A percentile compares a stretch with the other conserved stretches of the same genome.
Evolutionary conservation across 768 basidiomycete species (phyloP).

Genomic region (Rhodosporidiobolus sp.): DNA sequence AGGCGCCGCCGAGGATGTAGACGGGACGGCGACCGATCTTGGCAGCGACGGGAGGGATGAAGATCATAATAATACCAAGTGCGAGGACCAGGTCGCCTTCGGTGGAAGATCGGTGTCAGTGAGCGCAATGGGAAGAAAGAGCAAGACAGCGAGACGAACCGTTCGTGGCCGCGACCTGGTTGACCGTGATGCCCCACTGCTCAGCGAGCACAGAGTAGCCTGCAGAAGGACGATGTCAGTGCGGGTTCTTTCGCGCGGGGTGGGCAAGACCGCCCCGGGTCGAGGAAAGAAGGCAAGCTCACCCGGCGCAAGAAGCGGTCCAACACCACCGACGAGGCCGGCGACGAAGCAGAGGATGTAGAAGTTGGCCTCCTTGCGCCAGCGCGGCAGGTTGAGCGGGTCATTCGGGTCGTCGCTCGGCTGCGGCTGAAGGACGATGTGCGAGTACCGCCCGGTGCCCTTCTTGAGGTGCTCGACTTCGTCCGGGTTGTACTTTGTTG

Average conservation of each 20-base stretch:
- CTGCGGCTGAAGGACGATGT: conserved; percentile 53
- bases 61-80: conserved; percentile 18
- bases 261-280: no score
- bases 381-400: conserved; percentile 8
- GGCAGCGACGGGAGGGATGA: conserved; percentile 49
- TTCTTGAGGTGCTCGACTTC: conserved; percentile 38
- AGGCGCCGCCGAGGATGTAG: not conserved
- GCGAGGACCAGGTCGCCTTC: conserved; percentile 45
- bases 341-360: conserved; percentile 43
- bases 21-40: conserved; percentile 51
- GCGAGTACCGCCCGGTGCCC: conserved; percentile 38
- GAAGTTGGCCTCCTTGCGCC: conserved; percentile 44
- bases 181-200: conserved; percentile 53
- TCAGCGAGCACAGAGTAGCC: conserved; percentile 52
- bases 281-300: not conserved
- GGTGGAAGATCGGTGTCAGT: not conserved
- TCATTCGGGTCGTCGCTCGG: conserved; percentile 42
- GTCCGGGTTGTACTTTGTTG: not conserved
- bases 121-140: not conserved
- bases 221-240: not conserved
- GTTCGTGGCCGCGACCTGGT: conserved; percentile 54
- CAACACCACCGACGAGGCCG: conserved; percentile 32
- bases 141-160: not conserved
- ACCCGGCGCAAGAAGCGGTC: conserved; percentile 44
- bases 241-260: not conserved